Conservation (phyloP, 75 land plant genomes). For the Sequoia sempervirens region DNA sequence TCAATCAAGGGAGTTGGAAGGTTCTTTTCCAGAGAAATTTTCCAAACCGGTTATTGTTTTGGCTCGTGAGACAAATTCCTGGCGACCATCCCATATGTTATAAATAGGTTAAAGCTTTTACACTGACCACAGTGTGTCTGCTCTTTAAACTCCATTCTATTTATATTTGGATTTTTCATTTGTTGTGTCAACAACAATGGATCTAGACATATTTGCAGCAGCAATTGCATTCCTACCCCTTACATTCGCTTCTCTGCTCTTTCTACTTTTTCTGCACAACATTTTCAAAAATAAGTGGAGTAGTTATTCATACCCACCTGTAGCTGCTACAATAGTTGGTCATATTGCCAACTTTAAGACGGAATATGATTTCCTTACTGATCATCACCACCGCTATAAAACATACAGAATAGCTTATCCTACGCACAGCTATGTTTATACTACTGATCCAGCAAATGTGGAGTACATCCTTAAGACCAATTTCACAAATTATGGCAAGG, state of each 20-base stretch:
- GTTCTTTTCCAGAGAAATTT: too few species aligned
- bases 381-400: neutral
- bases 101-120: too few species aligned
- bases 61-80: too few species aligned
- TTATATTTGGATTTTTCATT: neutral
- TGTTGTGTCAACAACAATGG: neutral
- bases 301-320: neutral
- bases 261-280: too few species aligned
- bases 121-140: too few species aligned
- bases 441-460: slow-evolving; percentile 11
- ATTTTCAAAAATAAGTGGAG: neutral
- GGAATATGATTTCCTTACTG: neutral
- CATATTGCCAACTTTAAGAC: neutral
- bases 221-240: neutral
- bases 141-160: too few species aligned
- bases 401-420: slow-evolving; percentile 3
- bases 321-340: neutral
- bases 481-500: slow-evolving; percentile 19
- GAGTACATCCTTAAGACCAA: slow-evolving; percentile 22
- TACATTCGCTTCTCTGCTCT: neutral
- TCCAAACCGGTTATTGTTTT: too few species aligned
- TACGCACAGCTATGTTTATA: neutral
- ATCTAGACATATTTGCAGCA: neutral
- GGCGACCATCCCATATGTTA: too few species aligned
- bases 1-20: too few species aligned